phyloP scores from a whole-genome alignment of 2,329 filamentous ascomycete species.

The Ophiostoma australiae region DNA sequence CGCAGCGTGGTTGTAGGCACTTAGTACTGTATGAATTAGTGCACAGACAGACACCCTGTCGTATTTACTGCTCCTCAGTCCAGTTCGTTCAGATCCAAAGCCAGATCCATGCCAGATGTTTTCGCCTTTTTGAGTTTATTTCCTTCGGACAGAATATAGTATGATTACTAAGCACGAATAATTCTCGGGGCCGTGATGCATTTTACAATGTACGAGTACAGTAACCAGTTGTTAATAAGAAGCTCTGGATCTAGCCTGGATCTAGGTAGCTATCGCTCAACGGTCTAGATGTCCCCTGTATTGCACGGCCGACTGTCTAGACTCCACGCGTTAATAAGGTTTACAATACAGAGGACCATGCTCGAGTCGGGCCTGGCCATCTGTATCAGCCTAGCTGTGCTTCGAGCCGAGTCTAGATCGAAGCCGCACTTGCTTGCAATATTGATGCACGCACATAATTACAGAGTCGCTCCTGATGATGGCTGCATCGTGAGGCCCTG shows the following conservation, averaged over 20 bases:
- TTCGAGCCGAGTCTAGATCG: neutral
- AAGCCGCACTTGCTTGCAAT: neutral
- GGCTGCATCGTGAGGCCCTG: too few relatives aligned
- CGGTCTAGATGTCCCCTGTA: neutral
- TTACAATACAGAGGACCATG: neutral
- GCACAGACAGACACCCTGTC: constrained; percentile 3
- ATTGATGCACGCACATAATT: neutral
- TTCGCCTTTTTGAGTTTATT: too few relatives aligned
- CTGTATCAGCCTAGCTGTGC: neutral
- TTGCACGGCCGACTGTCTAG: neutral
- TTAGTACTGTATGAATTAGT: too few relatives aligned
- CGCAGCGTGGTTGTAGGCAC: neutral
- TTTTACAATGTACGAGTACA: too few relatives aligned
- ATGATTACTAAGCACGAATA: too few relatives aligned
- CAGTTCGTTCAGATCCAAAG: neutral
- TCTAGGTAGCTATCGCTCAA: too few relatives aligned
- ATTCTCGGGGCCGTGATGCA: too few relatives aligned
- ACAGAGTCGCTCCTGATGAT: too few relatives aligned
- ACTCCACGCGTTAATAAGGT: neutral
- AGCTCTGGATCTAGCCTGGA: too few relatives aligned
- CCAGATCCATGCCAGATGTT: too few relatives aligned
- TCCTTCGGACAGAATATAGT: neutral
- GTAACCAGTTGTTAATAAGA: too few relatives aligned
- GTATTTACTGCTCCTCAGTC: neutral
- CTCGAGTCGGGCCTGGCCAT: constrained; percentile 2